phyloP scores from a whole-genome alignment of 2,329 filamentous ascomycete species.

The Curvularia spicifera region DNA sequence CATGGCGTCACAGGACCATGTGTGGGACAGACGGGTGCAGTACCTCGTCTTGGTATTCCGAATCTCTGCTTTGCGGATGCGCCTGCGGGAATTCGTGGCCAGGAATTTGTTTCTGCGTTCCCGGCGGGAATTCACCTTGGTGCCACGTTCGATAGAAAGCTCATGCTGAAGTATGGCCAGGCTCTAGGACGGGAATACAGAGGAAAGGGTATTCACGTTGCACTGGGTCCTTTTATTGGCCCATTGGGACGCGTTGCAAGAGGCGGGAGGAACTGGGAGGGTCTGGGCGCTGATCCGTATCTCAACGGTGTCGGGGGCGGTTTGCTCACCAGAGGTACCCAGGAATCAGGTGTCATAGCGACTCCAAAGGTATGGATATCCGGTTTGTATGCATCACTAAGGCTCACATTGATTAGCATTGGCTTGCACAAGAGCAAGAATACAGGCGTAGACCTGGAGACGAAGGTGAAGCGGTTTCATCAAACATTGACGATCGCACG shows the following conservation, averaged over 20 bases:
- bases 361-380: conserved; percentile 26
- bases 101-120: conserved; percentile 43
- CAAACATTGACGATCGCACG: conserved; percentile 69
- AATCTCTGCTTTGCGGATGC: conserved; percentile 51
- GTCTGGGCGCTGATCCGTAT: conserved; percentile 71
- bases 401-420: conserved; percentile 41
- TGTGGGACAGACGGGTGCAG: conserved; percentile 46
- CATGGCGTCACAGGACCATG: conserved; percentile 44
- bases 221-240: conserved; percentile 72
- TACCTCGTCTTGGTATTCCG: conserved; percentile 47
- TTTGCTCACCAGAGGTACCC: conserved; percentile 60
- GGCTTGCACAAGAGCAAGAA: conserved; percentile 63
- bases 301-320: conserved; percentile 62
- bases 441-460: conserved; percentile 47
- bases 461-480: conserved; percentile 62
- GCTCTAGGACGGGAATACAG: conserved; percentile 73
- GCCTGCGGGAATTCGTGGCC: conserved; percentile 42
- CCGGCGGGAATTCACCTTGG: conserved; percentile 54
- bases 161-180: conserved; percentile 71
- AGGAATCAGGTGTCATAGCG: conserved; percentile 55
- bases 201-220: conserved; percentile 74
- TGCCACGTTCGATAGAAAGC: conserved; percentile 72
- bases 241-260: conserved; percentile 73
- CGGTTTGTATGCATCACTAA: too few species aligned
- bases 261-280: conserved; percentile 77